phyloP scores from a whole-genome alignment of 352 stramenopile species.

The Phytopythium kandeliae region DNA sequence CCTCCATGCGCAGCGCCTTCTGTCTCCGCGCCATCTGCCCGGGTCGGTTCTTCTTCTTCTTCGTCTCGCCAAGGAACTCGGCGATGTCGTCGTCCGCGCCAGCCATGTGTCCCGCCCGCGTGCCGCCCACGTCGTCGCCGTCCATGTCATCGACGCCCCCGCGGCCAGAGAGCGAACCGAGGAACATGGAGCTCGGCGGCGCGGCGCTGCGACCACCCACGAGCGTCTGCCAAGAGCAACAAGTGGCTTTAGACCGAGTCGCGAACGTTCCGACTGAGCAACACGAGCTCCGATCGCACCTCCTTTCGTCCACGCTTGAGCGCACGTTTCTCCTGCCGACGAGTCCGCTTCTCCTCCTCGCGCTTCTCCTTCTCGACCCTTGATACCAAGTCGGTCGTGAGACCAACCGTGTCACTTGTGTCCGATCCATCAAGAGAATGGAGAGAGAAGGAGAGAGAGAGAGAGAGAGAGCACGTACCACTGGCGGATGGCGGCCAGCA shows the following conservation, averaged over 20 bases:
- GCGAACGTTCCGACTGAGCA: no score
- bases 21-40: conserved; percentile 75
- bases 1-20: conserved; percentile 71
- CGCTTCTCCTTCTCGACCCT: conserved; percentile 48
- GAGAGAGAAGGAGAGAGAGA: no score
- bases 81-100: conserved; percentile 73
- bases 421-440: background rate
- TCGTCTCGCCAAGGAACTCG: conserved; percentile 80
- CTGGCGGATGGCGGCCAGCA: conserved; percentile 51
- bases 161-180: conserved; percentile 62
- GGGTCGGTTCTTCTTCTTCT: conserved; percentile 78
- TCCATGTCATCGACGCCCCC: conserved; percentile 25
- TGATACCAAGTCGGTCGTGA: conserved; percentile 4
- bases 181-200: conserved; percentile 61
- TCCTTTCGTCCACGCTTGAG: conserved; percentile 50
- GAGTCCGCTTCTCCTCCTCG: conserved; percentile 53
- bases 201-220: conserved; percentile 58
- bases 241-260: background rate
- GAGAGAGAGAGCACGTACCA: conserved; percentile 8
- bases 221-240: conserved; percentile 7
- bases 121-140: conserved; percentile 9
- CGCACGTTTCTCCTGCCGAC: conserved; percentile 52
- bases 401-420: background rate
- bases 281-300: conserved; percentile 3
- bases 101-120: conserved; percentile 24